phyloP scores from a whole-genome alignment of 2,329 filamentous ascomycete genomes.

The Pseudopyricularia cyperi region DNA sequence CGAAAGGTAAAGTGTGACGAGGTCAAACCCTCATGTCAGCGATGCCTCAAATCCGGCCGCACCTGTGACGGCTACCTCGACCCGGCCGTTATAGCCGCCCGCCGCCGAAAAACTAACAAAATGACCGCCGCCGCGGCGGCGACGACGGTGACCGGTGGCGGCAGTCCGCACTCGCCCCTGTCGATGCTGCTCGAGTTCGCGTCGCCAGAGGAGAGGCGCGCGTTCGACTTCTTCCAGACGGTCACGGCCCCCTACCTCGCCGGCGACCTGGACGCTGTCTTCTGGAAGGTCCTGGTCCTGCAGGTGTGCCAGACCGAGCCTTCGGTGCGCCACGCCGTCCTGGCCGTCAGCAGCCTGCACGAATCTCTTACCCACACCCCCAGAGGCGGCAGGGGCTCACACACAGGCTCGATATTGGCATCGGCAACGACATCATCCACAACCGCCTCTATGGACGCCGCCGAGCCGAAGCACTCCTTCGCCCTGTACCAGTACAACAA shows the following conservation, averaged over 20 bases:
- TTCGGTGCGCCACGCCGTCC: conserved; percentile 15
- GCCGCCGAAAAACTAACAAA: conserved; percentile 5
- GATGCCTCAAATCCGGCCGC: conserved; percentile 40
- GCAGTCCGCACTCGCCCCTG: conserved; percentile 4
- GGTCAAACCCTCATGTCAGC: conserved; percentile 34
- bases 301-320: conserved; percentile 14
- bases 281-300: conserved; percentile 16
- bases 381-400: background rate
- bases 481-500: conserved; percentile 9
- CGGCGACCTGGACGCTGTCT: conserved; percentile 24
- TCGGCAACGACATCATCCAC: background rate
- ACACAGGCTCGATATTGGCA: no score
- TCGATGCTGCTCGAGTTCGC: conserved; percentile 14
- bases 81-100: conserved; percentile 12
- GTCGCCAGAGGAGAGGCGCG: conserved; percentile 17
- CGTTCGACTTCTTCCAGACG: conserved; percentile 25
- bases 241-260: conserved; percentile 27
- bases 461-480: conserved; percentile 3
- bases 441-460: background rate
- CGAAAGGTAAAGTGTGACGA: conserved; percentile 47
- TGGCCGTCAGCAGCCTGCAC: conserved; percentile 17
- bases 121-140: background rate
- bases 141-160: conserved; percentile 3
- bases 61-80: conserved; percentile 41
- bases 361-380: conserved; percentile 8